phyloP scores from a whole-genome alignment of 148 eudicot species.

The Fagopyrum tataricum region DNA sequence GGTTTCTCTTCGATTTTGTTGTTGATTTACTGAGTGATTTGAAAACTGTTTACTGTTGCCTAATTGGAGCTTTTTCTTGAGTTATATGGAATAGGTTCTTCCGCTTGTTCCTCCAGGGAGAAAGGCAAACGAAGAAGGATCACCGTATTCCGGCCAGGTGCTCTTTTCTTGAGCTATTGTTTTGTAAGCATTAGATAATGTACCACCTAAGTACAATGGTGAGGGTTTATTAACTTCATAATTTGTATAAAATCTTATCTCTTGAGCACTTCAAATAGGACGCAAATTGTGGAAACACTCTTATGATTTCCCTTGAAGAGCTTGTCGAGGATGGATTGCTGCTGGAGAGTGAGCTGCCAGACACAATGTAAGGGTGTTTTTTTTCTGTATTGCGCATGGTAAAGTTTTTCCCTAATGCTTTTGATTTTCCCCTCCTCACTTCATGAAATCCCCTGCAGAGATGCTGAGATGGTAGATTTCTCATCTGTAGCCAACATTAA shows the following conservation, averaged over 20 bases:
- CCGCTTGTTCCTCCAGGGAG: constrained; percentile 98
- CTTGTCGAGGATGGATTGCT: constrained; percentile 91
- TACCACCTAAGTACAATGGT: not conserved
- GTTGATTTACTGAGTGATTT: not conserved
- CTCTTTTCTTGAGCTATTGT: not conserved
- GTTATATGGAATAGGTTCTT: constrained; percentile 51
- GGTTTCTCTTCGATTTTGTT: not conserved
- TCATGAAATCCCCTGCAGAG: constrained; percentile 18
- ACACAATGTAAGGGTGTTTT: constrained; percentile 54
- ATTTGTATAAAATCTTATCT: not conserved
- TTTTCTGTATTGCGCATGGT: not conserved
- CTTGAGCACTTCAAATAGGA: constrained; percentile 35
- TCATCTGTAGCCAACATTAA: constrained; percentile 62
- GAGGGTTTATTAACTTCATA: not conserved
- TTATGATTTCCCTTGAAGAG: constrained; percentile 92
- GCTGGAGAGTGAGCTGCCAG: constrained; percentile 70
- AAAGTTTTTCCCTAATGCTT: not conserved
- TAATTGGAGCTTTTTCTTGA: not conserved
- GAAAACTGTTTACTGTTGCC: not conserved
- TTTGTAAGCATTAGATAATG: not conserved
- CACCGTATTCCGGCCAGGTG: constrained; percentile 96
- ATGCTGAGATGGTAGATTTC: constrained; percentile 59
- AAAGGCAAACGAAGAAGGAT: constrained; percentile 81
- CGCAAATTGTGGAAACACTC: constrained; percentile 97
- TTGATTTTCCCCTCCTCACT: constrained; percentile 1